Base-by-base conservation (phyloP, 2,329 filamentous ascomycete genomes). In the Monilinia aucupariae region DNA sequence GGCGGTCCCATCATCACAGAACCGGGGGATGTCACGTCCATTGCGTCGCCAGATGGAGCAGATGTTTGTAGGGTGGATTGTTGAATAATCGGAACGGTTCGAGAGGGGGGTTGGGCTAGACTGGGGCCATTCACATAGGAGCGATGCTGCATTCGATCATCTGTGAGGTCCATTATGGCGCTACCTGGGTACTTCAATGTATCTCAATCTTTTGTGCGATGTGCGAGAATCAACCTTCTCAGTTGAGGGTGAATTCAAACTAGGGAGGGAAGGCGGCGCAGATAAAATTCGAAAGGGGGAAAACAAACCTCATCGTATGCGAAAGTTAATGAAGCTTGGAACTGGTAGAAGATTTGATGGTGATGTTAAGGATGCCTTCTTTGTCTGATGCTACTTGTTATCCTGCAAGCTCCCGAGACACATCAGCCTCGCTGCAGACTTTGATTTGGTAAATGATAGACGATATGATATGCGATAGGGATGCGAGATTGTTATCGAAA, bases 31-130 rank as follows among this genome's bases (percentile, higher is more conserved):
- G 82, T 82, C 67, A 85, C 79, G 65, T 86, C 84, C 83, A 86
- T 87, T 64, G 82, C 82, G 63, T 84, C 82, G 68, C 80, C 82
- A 37, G 81, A 81, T 25, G 83, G 81, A 61, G 82, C 79, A 67
- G 84, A 84, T 76, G 82, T 84, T 73, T 82, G 81, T 72, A 84
- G 81, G 64, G 78, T 81, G 45, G 83, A 80, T 63, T 79, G 79
- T 65, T 81, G 77, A 68, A 85, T 76, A 68, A 86, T 83, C 60
- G 84, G 82, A 54, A 87, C 76, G 52, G 84, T 82, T 68, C 70
- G 70, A 62, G 67, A 62, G 9, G 66, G 64, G 39, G 64, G 66
- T 67, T 71, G 71, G 55, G 47, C 64, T 59, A 63, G 63, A 61
- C 69, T 66, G 62, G 65, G 49, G 50, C 68, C 66, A 65, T 59